Evolutionary conservation across 2,329 filamentous ascomycete species (phyloP).

Genomic region (Aspergillus pseudoglaucus): DNA sequence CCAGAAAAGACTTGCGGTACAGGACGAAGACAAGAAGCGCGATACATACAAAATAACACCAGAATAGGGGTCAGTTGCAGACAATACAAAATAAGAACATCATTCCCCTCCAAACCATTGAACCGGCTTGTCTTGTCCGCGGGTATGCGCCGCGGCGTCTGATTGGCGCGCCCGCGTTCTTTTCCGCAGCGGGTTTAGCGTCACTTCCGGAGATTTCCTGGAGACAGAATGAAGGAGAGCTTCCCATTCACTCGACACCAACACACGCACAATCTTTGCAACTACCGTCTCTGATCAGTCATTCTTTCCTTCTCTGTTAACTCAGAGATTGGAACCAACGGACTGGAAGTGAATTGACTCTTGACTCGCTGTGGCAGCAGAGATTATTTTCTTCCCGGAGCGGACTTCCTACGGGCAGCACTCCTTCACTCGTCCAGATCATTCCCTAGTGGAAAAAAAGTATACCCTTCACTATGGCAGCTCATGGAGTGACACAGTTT

Average conservation of each 20-base stretch:
- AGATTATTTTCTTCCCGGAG: background rate
- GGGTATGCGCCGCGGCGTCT: background rate
- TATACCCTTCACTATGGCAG: conserved; percentile 25
- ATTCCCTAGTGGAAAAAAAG: background rate
- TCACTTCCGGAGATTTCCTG: background rate
- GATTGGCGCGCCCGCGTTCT: background rate
- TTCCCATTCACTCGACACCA: background rate
- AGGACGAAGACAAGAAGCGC: background rate
- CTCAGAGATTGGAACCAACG: background rate
- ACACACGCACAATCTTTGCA: background rate
- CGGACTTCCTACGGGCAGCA: background rate
- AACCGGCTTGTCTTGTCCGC: background rate
- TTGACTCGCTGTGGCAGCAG: background rate
- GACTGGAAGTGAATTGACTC: background rate
- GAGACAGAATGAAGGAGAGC: background rate
- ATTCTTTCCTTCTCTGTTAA: too few relatives aligned
- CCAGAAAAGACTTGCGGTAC: background rate
- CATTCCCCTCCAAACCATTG: background rate
- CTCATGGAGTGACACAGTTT: conserved; percentile 25
- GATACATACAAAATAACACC: background rate
- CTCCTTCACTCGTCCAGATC: background rate
- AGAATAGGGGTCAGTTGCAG: background rate
- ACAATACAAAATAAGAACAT: background rate
- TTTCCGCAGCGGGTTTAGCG: conserved; percentile 13
- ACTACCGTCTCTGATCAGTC: background rate